Evolutionary conservation across 768 basidiomycete genomes (phyloP).

Genomic region (Pisolithus microcarpus): DNA sequence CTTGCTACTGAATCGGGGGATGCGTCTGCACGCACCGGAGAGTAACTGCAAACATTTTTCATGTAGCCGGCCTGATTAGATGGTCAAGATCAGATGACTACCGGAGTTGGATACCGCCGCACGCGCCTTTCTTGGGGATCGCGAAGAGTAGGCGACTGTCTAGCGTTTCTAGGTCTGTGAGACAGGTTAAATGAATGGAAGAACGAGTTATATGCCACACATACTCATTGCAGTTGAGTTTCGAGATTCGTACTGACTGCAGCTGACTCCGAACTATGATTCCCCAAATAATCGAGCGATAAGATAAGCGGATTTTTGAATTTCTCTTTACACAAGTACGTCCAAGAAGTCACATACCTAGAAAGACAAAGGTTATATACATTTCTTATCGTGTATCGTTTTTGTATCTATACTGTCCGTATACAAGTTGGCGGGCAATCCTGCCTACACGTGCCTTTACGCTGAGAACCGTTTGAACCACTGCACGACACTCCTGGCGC

Average conservation of each 20-base stretch:
- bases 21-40: conserved; percentile 47
- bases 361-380: too few relatives aligned
- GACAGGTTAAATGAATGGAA: not conserved
- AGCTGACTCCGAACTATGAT: too few relatives aligned
- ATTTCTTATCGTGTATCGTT: too few relatives aligned
- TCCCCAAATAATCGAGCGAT: not conserved
- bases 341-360: too few relatives aligned
- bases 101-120: not conserved
- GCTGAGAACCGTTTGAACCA: conserved; percentile 46
- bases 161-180: conserved; percentile 62
- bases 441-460: not conserved
- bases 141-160: conserved; percentile 87
- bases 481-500: conserved; percentile 39
- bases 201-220: not conserved
- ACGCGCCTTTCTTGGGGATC: conserved; percentile 91
- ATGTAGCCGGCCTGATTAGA: conserved; percentile 63
- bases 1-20: not conserved
- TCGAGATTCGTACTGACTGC: too few relatives aligned
- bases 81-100: not conserved
- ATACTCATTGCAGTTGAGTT: conserved; percentile 17
- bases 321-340: too few relatives aligned
- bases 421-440: too few relatives aligned
- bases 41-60: conserved; percentile 86
- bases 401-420: too few relatives aligned
- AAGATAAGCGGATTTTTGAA: not conserved